Conservation (phyloP, 1,284 basidiomycete species). For the Ustilago crameri region DNA sequence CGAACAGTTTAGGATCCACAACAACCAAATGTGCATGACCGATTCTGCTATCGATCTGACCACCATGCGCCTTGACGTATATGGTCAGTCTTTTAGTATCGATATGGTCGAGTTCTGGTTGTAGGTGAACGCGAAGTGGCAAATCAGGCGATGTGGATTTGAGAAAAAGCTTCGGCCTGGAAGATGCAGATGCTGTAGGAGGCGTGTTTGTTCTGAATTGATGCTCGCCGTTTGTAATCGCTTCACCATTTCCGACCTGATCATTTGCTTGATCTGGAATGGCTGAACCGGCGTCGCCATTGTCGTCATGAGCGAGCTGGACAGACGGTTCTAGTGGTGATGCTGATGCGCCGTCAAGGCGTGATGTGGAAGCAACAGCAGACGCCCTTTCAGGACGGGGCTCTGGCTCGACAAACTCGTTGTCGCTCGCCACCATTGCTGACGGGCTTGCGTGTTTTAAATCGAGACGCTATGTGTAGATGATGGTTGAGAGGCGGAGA, state of each 20-base stretch:
- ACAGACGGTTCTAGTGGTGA: background rate
- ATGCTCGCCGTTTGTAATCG: background rate
- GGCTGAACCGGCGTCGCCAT: background rate
- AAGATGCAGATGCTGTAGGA: background rate
- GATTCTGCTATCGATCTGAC: constrained; percentile 27
- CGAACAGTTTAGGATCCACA: constrained; percentile 14
- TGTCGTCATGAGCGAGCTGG: constrained; percentile 3
- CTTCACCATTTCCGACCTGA: background rate
- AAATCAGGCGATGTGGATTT: constrained; percentile 22
- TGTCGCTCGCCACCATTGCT: constrained; percentile 2
- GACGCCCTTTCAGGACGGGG: background rate
- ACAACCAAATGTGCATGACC: constrained; percentile 38
- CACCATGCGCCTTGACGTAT: constrained; percentile 29
- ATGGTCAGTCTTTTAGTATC: constrained; percentile 13
- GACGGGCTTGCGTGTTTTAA: background rate
- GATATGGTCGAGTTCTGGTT: constrained; percentile 10
- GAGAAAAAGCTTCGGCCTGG: constrained; percentile 25
- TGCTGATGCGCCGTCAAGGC: background rate
- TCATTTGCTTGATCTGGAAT: background rate
- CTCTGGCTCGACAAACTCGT: constrained; percentile 12
- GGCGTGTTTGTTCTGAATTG: background rate
- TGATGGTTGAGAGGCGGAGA: too few species aligned
- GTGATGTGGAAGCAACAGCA: constrained; percentile 13
- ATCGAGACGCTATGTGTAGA: too few species aligned
- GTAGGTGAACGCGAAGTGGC: constrained; percentile 25